Percentiles rank a stretch among this genome's conserved stretches.
phyloP scores from a whole-genome alignment of 2,329 filamentous ascomycete species.

The Scedosporium apiospermum region DNA sequence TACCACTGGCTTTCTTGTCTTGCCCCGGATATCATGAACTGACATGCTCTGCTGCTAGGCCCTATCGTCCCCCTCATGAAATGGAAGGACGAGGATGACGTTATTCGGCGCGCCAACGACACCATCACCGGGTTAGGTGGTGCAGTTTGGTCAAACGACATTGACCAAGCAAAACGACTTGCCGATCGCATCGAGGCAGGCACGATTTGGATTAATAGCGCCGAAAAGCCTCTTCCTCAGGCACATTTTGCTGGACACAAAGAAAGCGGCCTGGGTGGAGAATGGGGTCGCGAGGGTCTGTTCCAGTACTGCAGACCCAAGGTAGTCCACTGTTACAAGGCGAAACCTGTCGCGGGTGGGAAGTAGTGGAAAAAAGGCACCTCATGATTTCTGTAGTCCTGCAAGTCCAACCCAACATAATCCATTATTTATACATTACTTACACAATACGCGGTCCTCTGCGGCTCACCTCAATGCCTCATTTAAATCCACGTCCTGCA shows the following conservation, averaged over 20 bases:
- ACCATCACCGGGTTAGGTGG: conserved; percentile 43
- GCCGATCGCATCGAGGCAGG: conserved; percentile 46
- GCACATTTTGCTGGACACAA: conserved; percentile 22
- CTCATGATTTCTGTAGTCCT: neutral
- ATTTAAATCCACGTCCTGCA: neutral
- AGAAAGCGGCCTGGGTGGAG: conserved; percentile 22
- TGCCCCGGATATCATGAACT: neutral
- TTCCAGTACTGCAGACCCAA: conserved; percentile 21
- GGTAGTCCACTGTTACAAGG: conserved; percentile 8
- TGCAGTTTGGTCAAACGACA: conserved; percentile 47
- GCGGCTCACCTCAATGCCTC: neutral
- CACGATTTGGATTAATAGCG: conserved; percentile 48
- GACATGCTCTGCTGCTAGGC: conserved; percentile 20
- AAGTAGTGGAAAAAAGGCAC: neutral
- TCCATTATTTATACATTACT: neutral
- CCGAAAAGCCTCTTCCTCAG: conserved; percentile 19
- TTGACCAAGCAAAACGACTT: conserved; percentile 38
- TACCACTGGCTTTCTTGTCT: neutral
- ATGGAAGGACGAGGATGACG: conserved; percentile 52
- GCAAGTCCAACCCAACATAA: neutral
- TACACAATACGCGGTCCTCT: neutral
- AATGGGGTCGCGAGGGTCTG: conserved; percentile 24
- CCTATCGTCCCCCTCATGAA: conserved; percentile 55
- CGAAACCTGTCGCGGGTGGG: neutral
- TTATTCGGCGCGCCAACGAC: conserved; percentile 46